phyloP scores from a whole-genome alignment of 2,329 filamentous ascomycete species.

The Cordyceps javanica region DNA sequence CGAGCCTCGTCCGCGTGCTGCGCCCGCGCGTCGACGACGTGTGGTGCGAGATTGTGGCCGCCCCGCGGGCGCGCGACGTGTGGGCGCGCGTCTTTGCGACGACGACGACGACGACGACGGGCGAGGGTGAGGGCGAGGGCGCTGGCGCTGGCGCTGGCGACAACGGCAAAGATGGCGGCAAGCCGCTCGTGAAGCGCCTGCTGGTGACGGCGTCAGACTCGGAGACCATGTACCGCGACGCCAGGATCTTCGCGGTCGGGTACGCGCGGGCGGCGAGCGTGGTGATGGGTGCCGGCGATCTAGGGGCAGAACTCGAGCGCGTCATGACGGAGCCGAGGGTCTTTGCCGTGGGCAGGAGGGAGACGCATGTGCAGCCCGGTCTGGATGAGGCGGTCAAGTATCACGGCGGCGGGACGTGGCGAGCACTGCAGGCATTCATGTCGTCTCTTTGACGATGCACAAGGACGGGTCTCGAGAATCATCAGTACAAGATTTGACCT shows the following conservation, averaged over 20 bases:
- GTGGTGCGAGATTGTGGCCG: slow-evolving; percentile 9
- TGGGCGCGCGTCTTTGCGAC: slow-evolving; percentile 7
- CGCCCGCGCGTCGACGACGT: slow-evolving; percentile 4
- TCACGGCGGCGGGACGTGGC: slow-evolving; percentile 3
- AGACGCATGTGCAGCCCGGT: slow-evolving; percentile 12
- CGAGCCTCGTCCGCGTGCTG: not conserved
- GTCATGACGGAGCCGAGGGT: not conserved
- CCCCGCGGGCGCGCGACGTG: not conserved
- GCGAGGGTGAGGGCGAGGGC: no score
- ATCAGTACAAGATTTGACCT: no score
- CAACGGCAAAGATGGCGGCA: not conserved
- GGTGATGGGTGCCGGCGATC: not conserved
- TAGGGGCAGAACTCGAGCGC: not conserved
- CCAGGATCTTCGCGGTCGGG: not conserved
- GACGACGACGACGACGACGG: no score
- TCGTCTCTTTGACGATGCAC: not conserved
- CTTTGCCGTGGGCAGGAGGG: slow-evolving; percentile 5
- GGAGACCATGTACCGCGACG: slow-evolving; percentile 11
- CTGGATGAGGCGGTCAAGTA: slow-evolving; percentile 9
- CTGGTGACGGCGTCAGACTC: slow-evolving; percentile 3
- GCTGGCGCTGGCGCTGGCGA: not conserved
- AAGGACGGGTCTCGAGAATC: no score
- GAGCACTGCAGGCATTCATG: slow-evolving; percentile 7
- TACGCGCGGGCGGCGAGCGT: slow-evolving; percentile 2
- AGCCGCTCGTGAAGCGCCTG: slow-evolving; percentile 5